Conservation (phyloP, 2,329 filamentous ascomycete species). For the Verticillium klebahnii region DNA sequence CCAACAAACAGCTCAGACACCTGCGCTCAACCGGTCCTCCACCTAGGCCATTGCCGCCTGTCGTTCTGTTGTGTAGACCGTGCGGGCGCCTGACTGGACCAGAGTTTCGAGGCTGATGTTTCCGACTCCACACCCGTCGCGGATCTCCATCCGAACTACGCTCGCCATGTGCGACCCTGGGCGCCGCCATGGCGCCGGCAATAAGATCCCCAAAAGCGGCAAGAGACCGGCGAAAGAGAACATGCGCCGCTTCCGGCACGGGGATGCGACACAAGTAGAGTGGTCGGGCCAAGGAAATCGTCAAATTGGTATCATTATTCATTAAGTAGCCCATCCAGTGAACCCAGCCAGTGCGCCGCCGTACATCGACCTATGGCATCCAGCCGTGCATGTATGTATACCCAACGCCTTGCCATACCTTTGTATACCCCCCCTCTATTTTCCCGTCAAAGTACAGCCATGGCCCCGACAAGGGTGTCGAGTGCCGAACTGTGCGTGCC, state of each 20-base stretch:
- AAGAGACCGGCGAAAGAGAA: neutral
- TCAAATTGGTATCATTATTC: neutral
- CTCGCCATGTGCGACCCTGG: neutral
- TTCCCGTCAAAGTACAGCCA: slow-evolving; percentile 27
- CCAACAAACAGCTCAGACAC: too few species aligned
- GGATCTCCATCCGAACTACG: neutral
- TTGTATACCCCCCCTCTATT: neutral
- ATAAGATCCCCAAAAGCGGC: neutral
- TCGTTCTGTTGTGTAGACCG: neutral
- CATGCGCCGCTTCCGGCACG: neutral
- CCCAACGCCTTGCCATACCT: neutral
- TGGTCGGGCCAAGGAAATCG: neutral
- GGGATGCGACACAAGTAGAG: neutral
- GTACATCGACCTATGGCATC: neutral
- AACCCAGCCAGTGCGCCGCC: neutral
- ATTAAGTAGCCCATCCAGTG: neutral
- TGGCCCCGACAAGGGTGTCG: slow-evolving; percentile 62
- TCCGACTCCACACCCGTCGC: neutral
- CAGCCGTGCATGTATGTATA: neutral
- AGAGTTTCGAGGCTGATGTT: neutral
- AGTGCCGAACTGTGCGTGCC: slow-evolving; percentile 61
- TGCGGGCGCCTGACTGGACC: neutral
- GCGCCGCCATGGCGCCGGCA: neutral
- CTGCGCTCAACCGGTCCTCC: too few species aligned
- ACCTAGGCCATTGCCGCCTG: neutral